Evolutionary conservation across 2,329 filamentous ascomycete species (phyloP), one percentile per base, ranked within the genome.

Genomic region (Zalaria obscura): DNA sequence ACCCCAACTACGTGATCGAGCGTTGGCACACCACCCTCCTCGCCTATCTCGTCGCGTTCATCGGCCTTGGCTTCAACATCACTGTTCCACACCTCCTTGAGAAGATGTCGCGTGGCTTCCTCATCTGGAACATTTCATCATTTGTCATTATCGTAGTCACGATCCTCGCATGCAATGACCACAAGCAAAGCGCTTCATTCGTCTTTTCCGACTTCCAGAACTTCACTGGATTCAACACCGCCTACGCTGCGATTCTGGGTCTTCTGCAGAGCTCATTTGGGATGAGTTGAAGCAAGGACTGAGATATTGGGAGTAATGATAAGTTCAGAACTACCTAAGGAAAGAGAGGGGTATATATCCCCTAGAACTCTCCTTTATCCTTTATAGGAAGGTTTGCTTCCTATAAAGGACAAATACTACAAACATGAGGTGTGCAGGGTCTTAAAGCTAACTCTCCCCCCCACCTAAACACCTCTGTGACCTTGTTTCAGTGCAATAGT

Each of bases 191-290:
- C 0, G 62, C 72, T 2, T 63, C 62, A 25, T 76, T 75, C 47
- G 73, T 76, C 5, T 76, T 75, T 50, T 50, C 52, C 10, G 65
- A 71, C 26, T 74, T 75, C 45, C 66, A 73, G 40, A 74, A 75
- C 45, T 61, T 65, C 33, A 70, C 69, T 0, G 73, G 73, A 2
- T 74, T 70, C 52, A 63, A 62, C 3, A 56, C 61, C 6, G 59
- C 64, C 0, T 74, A 73, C 55, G 62, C 67, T 4, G 67, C 69
- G 0, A 66, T 74, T 27, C 55, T 76, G 18, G 72, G 72, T 2
- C 63, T 75, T 8, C 50, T 75, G 4, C 70, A 75, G 48, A 63
- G 67, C 35, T n/a, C n/a, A n/a, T 73, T 73, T 43, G 70, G 69
- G 27, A 72, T 74, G 69, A 72, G 68, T 51, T 68, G 66, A 43